phyloP scores from a whole-genome alignment of 1,139 yeast genomes.

The Kazachstania sp. region DNA sequence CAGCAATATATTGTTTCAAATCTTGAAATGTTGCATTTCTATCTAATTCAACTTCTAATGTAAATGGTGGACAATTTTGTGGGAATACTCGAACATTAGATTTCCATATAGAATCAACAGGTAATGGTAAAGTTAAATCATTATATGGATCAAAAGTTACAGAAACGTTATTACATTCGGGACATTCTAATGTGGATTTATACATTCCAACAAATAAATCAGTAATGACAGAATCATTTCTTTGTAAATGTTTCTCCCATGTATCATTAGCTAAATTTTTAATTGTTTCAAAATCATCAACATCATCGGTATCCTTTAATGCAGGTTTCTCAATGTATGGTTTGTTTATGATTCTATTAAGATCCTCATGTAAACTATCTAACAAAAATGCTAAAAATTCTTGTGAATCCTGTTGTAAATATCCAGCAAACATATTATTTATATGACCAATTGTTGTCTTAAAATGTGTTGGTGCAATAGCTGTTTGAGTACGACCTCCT shows the following conservation, averaged over 20 bases:
- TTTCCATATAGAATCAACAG: conserved; percentile 68
- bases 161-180: conserved; percentile 71
- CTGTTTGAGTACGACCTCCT: not conserved
- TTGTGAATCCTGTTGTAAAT: conserved; percentile 91
- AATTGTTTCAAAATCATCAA: conserved; percentile 47
- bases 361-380: conserved; percentile 90
- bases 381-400: conserved; percentile 83
- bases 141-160: conserved; percentile 92
- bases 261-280: conserved; percentile 58
- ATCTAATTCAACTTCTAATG: conserved; percentile 61
- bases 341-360: conserved; percentile 70
- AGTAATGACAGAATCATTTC: conserved; percentile 79
- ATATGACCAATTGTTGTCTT: conserved; percentile 71
- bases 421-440: conserved; percentile 78
- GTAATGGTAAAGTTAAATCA: conserved; percentile 84
- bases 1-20: conserved; percentile 52
- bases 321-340: conserved; percentile 91
- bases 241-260: conserved; percentile 69
- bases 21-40: conserved; percentile 60
- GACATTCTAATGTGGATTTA: conserved; percentile 83
- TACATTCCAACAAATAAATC: conserved; percentile 88
- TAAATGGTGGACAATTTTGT: conserved; percentile 41
- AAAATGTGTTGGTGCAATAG: conserved; percentile 61
- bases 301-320: conserved; percentile 45
- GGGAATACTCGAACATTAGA: conserved; percentile 59